These are phyloP conservation scores for Effrenium voratum DNA, from an alignment of 73 alveolate species.

Conservation along the genomic window DNA sequence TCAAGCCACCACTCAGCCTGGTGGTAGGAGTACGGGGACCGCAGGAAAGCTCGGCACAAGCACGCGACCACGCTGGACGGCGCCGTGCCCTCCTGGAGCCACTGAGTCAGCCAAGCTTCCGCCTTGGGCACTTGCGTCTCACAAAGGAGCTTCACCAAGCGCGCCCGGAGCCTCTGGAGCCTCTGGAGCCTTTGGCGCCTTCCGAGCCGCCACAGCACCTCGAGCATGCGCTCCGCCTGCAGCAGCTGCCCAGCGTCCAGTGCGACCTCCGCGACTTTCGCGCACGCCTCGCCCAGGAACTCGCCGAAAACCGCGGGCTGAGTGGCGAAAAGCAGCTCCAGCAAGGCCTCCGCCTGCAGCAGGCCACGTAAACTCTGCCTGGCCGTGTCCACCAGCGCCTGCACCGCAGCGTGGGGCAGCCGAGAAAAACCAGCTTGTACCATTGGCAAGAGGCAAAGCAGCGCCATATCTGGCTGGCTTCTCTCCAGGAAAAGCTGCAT, in stretches of 20 bases:
- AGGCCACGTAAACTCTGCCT: not conserved
- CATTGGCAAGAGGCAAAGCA: not conserved
- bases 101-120: no score
- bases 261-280: not conserved
- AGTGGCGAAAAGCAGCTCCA: not conserved
- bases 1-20: not conserved
- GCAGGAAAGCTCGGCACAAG: not conserved
- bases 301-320: not conserved
- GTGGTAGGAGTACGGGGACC: not conserved
- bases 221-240: not conserved
- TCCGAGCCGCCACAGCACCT: not conserved
- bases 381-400: not conserved
- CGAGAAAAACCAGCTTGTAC: not conserved
- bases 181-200: not conserved
- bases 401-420: not conserved
- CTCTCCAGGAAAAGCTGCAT: not conserved
- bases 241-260: not conserved
- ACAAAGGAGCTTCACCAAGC: not conserved
- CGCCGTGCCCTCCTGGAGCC: no score
- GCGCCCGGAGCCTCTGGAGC: not conserved
- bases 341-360: not conserved
- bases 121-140: no score
- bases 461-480: not conserved
- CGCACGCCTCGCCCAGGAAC: not conserved
- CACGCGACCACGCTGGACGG: no score